These are phyloP conservation scores for Syzygium jambos DNA, from an alignment of 345 rosid genomes.

Conservation along the genomic window DNA sequence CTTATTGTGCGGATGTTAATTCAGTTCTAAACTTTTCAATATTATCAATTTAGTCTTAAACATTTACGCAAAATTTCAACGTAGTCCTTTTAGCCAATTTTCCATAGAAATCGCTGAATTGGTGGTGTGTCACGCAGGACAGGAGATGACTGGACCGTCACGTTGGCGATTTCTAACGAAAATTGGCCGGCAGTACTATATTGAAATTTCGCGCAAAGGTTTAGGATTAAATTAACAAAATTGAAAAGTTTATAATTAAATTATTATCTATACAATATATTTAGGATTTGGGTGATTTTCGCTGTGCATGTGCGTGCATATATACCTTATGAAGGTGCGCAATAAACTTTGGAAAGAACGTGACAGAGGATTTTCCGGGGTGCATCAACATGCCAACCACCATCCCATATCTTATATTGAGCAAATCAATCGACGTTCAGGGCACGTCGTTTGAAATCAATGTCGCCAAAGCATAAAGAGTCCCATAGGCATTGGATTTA, in stretches of 20 bases:
- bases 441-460: not conserved
- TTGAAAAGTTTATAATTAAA: not conserved
- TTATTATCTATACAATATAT: accelerated
- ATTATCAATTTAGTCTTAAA: not conserved
- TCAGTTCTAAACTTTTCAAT: not conserved
- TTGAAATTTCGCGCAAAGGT: not conserved
- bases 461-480: not conserved
- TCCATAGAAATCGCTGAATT: not conserved
- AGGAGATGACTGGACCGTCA: no score
- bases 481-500: not conserved
- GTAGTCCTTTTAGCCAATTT: not conserved
- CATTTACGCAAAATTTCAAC: accelerated
- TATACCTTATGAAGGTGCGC: not conserved
- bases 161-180: accelerated
- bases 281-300: not conserved
- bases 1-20: not conserved
- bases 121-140: no score
- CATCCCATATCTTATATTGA: not conserved
- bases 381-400: not conserved
- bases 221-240: not conserved
- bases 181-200: accelerated
- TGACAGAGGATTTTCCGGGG: no score
- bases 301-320: not conserved
- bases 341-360: no score
- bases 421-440: not conserved